Evolutionary conservation across 768 basidiomycete genomes (phyloP).

Genomic region (Mycena epipterygia): DNA sequence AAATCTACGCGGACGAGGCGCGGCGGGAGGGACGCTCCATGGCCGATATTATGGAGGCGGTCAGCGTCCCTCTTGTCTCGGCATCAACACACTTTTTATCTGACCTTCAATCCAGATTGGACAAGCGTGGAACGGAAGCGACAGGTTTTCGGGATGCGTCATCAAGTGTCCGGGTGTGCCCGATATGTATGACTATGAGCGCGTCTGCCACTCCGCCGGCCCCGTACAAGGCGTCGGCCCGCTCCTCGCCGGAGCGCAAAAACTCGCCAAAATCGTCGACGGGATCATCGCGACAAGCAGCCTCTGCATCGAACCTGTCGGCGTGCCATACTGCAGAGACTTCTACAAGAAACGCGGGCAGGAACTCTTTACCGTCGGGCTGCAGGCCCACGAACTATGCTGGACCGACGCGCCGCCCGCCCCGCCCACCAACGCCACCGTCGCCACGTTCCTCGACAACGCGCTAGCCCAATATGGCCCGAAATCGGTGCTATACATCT

Average conservation of each 20-base stretch:
- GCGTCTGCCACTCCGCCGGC: conserved; percentile 1
- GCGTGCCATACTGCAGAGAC: not conserved
- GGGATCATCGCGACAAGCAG: not conserved
- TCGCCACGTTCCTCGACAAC: not conserved
- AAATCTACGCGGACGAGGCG: conserved; percentile 10
- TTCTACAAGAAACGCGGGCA: conserved; percentile 13
- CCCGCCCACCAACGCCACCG: not conserved
- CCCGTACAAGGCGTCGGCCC: not conserved
- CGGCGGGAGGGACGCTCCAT: no score
- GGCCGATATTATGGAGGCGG: not conserved
- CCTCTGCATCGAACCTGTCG: not conserved
- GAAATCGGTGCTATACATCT: conserved; percentile 11
- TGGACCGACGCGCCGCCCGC: not conserved
- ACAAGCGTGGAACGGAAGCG: no score
- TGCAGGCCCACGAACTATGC: conserved; percentile 1
- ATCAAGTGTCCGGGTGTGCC: conserved; percentile 3
- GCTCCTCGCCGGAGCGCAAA: not conserved
- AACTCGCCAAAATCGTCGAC: conserved; percentile 3
- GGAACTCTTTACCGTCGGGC: conserved; percentile 15
- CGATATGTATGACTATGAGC: conserved; percentile 26
- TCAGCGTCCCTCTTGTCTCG: not conserved
- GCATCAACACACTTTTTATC: not conserved
- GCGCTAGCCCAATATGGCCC: not conserved
- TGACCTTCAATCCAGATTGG: not conserved
- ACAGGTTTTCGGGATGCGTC: not conserved